Evolutionary conservation across 768 basidiomycete genomes (phyloP).

Genomic region (Mrakia gelida): DNA sequence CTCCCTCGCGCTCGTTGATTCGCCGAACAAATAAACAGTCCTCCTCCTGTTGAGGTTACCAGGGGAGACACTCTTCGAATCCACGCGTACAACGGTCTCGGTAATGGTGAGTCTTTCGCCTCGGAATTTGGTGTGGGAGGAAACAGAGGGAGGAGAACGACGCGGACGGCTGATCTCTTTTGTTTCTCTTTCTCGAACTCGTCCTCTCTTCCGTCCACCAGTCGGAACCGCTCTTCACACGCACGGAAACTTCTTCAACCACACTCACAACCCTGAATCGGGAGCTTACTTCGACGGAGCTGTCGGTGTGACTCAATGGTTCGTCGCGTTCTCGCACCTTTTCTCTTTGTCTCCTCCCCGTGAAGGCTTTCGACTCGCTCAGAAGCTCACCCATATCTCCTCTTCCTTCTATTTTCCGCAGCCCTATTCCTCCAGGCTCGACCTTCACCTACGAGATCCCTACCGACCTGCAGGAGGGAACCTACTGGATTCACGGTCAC

Average conservation of each 20-base stretch:
- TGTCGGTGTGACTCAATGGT: slow-evolving; percentile 69
- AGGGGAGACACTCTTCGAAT: slow-evolving; percentile 68
- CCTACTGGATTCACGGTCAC: slow-evolving; percentile 47
- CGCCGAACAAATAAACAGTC: slow-evolving; percentile 45
- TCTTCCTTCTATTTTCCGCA: not conserved
- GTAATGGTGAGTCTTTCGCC: slow-evolving; percentile 41
- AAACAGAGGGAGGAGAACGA: too few species aligned
- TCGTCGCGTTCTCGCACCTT: not conserved
- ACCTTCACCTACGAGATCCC: slow-evolving; percentile 69
- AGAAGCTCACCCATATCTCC: too few species aligned
- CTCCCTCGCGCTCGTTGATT: not conserved
- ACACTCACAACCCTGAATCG: slow-evolving; percentile 45
- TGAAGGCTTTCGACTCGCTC: not conserved
- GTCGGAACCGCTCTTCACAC: slow-evolving; percentile 71
- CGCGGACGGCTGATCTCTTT: too few species aligned
- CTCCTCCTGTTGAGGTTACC: slow-evolving; percentile 68
- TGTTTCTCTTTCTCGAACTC: too few species aligned
- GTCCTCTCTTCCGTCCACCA: too few species aligned
- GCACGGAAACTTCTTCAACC: slow-evolving; percentile 92
- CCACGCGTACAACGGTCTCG: slow-evolving; percentile 67
- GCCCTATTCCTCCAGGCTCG: slow-evolving; percentile 61
- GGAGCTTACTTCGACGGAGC: slow-evolving; percentile 84
- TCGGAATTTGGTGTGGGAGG: too few species aligned
- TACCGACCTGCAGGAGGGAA: slow-evolving; percentile 37
- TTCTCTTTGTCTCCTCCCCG: not conserved